Conservation (phyloP, 805 yeast species). For the Candida corydali region DNA sequence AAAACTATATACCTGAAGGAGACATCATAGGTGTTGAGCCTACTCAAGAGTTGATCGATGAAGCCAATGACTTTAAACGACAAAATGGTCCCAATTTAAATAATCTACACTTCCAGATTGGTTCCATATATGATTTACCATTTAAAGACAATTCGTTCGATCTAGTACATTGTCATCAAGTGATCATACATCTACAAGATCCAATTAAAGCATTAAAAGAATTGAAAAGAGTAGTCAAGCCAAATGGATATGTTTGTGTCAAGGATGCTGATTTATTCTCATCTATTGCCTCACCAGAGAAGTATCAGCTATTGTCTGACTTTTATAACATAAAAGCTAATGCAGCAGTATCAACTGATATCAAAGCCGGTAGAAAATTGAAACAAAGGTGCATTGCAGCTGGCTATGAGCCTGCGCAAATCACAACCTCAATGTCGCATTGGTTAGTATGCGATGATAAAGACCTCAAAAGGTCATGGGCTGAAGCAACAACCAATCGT, state of each 20-base stretch:
- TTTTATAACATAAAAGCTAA: slow-evolving; percentile 7
- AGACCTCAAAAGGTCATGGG: slow-evolving; percentile 9
- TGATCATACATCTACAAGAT: slow-evolving; percentile 30
- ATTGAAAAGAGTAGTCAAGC: slow-evolving; percentile 32
- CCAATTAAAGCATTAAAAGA: slow-evolving; percentile 31
- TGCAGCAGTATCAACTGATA: slow-evolving; percentile 11
- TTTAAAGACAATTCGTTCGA: slow-evolving; percentile 35
- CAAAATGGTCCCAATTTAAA: slow-evolving; percentile 9
- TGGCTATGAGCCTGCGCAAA: slow-evolving; percentile 13
- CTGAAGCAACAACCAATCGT: slow-evolving; percentile 11
- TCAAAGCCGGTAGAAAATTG: slow-evolving; percentile 16
- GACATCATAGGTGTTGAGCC: slow-evolving; percentile 30
- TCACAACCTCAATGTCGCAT: slow-evolving; percentile 11
- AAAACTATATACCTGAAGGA: slow-evolving; percentile 21
- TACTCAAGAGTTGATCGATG: slow-evolving; percentile 23
- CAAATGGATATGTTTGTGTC: slow-evolving; percentile 28
- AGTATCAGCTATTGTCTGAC: slow-evolving; percentile 8
- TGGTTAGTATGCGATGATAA: slow-evolving; percentile 13
- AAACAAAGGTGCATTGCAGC: slow-evolving; percentile 15
- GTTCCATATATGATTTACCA: slow-evolving; percentile 26
- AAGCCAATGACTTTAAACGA: slow-evolving; percentile 13
- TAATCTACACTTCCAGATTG: slow-evolving; percentile 22
- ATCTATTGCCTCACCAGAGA: slow-evolving; percentile 16
- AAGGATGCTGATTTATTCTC: slow-evolving; percentile 26
- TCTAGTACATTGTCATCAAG: slow-evolving; percentile 37